Conservation (phyloP, 768 basidiomycete genomes). For the Russula earlei region DNA sequence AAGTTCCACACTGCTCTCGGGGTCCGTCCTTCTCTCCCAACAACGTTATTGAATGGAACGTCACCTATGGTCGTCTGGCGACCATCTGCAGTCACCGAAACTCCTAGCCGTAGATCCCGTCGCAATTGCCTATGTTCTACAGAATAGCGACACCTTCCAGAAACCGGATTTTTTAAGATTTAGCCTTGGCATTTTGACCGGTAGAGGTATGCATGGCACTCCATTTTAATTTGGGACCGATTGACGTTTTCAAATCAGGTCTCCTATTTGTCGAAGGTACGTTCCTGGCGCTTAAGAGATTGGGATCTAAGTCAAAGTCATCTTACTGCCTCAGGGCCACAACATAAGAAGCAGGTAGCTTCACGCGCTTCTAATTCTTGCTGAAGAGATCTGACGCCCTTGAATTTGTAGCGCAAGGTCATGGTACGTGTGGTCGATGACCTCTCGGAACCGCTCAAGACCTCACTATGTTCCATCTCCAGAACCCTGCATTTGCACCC, state of each 20-base stretch:
- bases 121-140: conserved; percentile 29
- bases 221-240: not conserved
- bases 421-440: not conserved
- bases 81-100: conserved; percentile 15
- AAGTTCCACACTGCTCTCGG: not conserved
- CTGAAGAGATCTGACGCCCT: not conserved
- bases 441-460: not conserved
- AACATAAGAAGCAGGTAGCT: conserved; percentile 10
- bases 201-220: conserved; percentile 10
- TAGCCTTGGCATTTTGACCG: conserved; percentile 12
- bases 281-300: not conserved
- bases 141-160: conserved; percentile 25
- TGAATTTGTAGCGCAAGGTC: conserved; percentile 4
- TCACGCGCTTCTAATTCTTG: not conserved
- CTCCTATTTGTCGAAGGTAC: conserved; percentile 16
- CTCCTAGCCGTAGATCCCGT: conserved; percentile 29
- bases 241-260: not conserved
- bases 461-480: not conserved
- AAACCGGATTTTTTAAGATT: conserved; percentile 25
- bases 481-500: conserved; percentile 24
- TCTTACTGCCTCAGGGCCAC: not conserved
- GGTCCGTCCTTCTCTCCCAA: conserved; percentile 1
- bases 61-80: not conserved
- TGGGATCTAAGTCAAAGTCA: not conserved
- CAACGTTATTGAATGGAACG: not conserved